Percentiles rank a stretch among this genome's conserved stretches.
phyloP scores from a whole-genome alignment of 2,329 filamentous ascomycete genomes.

The Chaetomium sp. region DNA sequence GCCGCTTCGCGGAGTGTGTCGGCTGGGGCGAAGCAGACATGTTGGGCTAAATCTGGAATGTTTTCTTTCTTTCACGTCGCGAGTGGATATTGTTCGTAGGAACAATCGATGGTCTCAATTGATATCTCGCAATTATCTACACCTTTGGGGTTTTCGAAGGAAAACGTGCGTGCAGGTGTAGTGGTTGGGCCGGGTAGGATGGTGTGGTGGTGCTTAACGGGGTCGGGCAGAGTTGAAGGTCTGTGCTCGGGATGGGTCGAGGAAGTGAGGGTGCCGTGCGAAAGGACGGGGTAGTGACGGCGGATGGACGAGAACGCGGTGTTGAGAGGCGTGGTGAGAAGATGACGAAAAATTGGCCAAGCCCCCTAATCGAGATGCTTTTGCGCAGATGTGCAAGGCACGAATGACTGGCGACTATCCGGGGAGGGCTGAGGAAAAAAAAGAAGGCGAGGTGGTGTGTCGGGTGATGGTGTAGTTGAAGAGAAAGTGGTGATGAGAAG shows the following conservation, averaged over 20 bases:
- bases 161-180: conserved; percentile 81
- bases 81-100: conserved; percentile 31
- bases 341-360: conserved; percentile 15
- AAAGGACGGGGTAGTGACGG: conserved; percentile 15
- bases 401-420: conserved; percentile 9
- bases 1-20: conserved; percentile 76
- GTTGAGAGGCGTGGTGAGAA: conserved; percentile 13
- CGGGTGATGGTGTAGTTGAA: conserved; percentile 9
- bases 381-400: conserved; percentile 12
- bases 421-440: conserved; percentile 3
- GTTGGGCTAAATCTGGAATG: conserved; percentile 35
- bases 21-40: conserved; percentile 70
- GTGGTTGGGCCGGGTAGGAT: conserved; percentile 42
- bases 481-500: not conserved
- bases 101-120: conserved; percentile 41
- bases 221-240: conserved; percentile 18
- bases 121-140: conserved; percentile 58
- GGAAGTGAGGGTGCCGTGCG: conserved; percentile 15
- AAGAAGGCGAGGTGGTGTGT: conserved; percentile 10
- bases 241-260: conserved; percentile 17
- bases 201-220: conserved; percentile 19
- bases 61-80: conserved; percentile 17
- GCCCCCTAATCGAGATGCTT: conserved; percentile 14
- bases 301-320: conserved; percentile 16
- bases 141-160: conserved; percentile 76